phyloP scores from a whole-genome alignment of 2,329 filamentous ascomycete genomes.

The Talaromyces sp. region DNA sequence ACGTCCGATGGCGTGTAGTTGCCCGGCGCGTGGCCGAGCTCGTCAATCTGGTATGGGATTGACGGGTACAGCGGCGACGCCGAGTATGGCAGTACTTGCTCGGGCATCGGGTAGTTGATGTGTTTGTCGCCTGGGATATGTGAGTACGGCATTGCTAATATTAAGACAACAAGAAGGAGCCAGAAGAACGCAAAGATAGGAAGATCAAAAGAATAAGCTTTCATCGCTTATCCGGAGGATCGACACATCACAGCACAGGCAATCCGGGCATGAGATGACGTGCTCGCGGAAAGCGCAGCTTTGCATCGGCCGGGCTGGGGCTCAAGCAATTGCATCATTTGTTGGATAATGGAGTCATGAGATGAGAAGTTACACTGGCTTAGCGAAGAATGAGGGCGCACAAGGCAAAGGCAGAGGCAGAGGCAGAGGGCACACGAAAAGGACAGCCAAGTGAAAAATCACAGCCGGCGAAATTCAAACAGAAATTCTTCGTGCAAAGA shows the following conservation, averaged over 20 bases:
- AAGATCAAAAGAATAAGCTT: background rate
- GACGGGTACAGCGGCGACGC: conserved; percentile 33
- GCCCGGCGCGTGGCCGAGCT: conserved; percentile 27
- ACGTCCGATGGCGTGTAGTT: conserved; percentile 36
- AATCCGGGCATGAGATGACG: conserved; percentile 3
- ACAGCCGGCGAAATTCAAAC: too few relatives aligned
- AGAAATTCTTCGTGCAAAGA: too few relatives aligned
- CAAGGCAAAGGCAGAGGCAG: too few relatives aligned
- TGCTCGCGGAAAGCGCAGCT: conserved; percentile 13
- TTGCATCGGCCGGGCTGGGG: background rate
- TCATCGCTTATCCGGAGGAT: background rate
- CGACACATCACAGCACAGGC: background rate
- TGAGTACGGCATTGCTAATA: conserved; percentile 16
- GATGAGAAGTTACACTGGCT: background rate
- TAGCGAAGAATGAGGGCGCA: too few relatives aligned
- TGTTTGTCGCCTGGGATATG: conserved; percentile 26
- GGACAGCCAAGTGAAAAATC: background rate
- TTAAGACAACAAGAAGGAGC: background rate
- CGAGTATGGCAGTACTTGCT: conserved; percentile 34
- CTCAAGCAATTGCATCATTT: background rate
- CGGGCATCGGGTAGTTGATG: conserved; percentile 32
- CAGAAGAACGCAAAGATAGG: background rate
- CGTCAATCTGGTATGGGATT: conserved; percentile 26
- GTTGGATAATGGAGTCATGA: background rate
- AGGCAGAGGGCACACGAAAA: background rate